phyloP scores from a whole-genome alignment of 1,284 basidiomycete genomes.

The Golubevia pallescens region DNA sequence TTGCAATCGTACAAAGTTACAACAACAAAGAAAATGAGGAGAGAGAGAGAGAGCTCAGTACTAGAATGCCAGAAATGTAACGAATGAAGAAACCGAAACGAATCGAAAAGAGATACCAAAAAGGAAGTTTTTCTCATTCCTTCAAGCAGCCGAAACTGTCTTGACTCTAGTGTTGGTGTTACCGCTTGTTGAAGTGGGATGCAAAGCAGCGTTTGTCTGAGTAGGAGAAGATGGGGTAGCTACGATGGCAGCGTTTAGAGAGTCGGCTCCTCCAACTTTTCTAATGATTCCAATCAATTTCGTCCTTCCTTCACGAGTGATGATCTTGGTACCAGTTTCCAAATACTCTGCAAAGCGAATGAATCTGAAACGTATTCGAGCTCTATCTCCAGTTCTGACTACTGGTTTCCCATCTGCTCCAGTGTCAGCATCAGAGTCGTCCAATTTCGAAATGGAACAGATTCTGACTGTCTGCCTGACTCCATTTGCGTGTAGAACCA shows the following conservation, averaged over 20 bases:
- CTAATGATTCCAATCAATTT: slow-evolving; percentile 55
- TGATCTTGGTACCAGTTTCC: slow-evolving; percentile 56
- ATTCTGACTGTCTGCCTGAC: slow-evolving; percentile 61
- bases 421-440: slow-evolving; percentile 12
- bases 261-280: slow-evolving; percentile 32
- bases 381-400: slow-evolving; percentile 56
- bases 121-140: no score
- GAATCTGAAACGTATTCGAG: slow-evolving; percentile 50
- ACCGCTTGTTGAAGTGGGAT: no score
- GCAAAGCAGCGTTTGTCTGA: no score
- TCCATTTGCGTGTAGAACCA: slow-evolving; percentile 57
- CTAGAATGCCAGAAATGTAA: no score
- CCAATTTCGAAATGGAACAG: slow-evolving; percentile 47
- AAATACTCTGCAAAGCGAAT: slow-evolving; percentile 50
- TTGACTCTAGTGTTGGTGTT: no score
- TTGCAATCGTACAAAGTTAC: no score
- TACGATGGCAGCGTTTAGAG: slow-evolving; percentile 7
- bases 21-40: no score
- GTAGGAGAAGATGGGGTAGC: no score
- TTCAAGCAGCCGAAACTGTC: no score
- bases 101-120: no score
- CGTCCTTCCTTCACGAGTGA: slow-evolving; percentile 55
- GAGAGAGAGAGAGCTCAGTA: no score
- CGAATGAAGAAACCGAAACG: no score
- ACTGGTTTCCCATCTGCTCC: slow-evolving; percentile 23